Base-by-base conservation (phyloP, 2,329 filamentous ascomycete species). In the Camillea tinctor region DNA sequence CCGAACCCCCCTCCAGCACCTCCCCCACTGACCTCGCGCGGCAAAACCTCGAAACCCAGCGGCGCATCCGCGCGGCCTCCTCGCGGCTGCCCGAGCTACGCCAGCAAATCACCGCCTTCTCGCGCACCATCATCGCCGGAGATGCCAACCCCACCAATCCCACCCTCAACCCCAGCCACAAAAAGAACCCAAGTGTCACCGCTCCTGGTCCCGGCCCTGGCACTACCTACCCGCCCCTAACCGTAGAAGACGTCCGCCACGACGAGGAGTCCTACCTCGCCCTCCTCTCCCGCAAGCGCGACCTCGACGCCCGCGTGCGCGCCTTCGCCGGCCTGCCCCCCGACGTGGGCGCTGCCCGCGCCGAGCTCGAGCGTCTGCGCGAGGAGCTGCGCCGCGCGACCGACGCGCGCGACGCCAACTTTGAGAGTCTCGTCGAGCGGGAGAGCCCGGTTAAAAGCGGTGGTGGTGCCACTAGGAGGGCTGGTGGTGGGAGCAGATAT, bases 321-420 rank as follows among this genome's bases (percentile, higher is more conserved):
- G 81, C 81, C 21, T 96, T 92, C 66, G 84, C 88, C 56, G 87
- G 89, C 6, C 74, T 97, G 61, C 90, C 93, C 1, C 87, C 87
- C 5, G 88, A 96, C 69, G 76, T 84, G 8, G 83, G 88, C 53
- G 81, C 84, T 52, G 92, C 92, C 40, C 83, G 88, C 66, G 76
- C 80, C n/a, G 87, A 91, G 71, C 80, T 97, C 24, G 89, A 90
- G 64, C 78, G 81, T 26, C 75, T 93, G 50, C 84, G 90, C 61
- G 76, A 78, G 1, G 86, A 92, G 69, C 77, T 96, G 52, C 80
- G 82, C 48, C 76, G 77, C 9, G 75, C 92, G 55, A 87, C 82
- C 24, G 80, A 80, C 64, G 81, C 82, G 66, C 83, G 93, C 57
- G 92, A 97, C 72, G 81, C 78, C 26, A 80, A 92, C 57, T 96